Evolutionary conservation across 2,329 filamentous ascomycete species (phyloP), one percentile per base, ranked within the genome.

Genomic region (Epichloe hybrida): DNA sequence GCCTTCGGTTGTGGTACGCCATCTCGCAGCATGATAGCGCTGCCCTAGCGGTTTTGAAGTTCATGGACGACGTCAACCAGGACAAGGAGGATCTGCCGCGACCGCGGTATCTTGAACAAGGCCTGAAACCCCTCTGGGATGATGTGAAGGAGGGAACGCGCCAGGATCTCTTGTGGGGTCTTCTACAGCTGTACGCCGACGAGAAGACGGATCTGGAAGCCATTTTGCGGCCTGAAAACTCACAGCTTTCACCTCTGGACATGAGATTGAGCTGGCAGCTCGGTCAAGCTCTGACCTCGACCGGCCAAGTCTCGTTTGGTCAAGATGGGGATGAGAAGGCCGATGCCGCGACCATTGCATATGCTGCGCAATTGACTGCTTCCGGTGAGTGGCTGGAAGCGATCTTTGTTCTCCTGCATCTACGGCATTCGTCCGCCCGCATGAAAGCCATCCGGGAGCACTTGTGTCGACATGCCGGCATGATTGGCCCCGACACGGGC

Each of bases 1-100:
- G 88, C 11, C 75, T 98, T 47, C 82, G 90, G 42, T 73, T 98
- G 2, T 97, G 89, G 86, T 98, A 95, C 64, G 83, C 83, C 43
- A 86, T 82, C 40, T 74, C 79, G 2, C 72, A 78, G 36, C 74
- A 81, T 39, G 84, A 89, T 43, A 76, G 81, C 37, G 74, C 96
- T 42, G 79, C 83, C 8, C 72, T 75, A 44, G 90, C 90, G 3
- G 83, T 98, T 4, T 68, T 74, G 42, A 76, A 77, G 31, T 98
- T 89, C 66, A 73, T 81, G 54, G 72, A 82, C 50, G 89, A 95
- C 59, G 72, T 97, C 44, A 70, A 74, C 31, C 77, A 84, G 53
- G 83, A 83, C 43, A 74, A 75, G 46, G 89, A 95, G 62, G 78
- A 84, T 4, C 73, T 75, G 51, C 90, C 91, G 1, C 68, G 76